Evolutionary conservation across 2,329 filamentous ascomycete species (phyloP).

Genomic region (Cladophialophora yegresii): DNA sequence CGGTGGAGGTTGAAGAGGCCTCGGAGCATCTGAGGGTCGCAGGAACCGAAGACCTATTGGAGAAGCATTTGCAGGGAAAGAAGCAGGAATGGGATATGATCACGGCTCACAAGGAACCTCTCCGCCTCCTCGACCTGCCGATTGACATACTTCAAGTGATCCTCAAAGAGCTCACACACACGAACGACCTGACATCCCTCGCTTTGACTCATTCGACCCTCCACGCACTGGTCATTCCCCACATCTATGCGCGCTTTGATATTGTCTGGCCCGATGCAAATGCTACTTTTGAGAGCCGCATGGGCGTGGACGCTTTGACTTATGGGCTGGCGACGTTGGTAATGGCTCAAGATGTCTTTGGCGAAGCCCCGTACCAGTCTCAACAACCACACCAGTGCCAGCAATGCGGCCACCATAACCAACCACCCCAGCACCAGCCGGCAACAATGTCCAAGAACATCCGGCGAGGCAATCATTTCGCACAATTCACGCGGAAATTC

Average conservation of each 20-base stretch:
- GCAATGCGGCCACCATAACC: conserved; percentile 41
- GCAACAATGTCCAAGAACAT: conserved; percentile 30
- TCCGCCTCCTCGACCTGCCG: conserved; percentile 72
- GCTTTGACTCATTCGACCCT: conserved; percentile 77
- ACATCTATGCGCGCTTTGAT: conserved; percentile 82
- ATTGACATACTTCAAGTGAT: conserved; percentile 77
- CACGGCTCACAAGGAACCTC: conserved; percentile 54
- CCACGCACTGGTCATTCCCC: conserved; percentile 71
- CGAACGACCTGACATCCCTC: conserved; percentile 77
- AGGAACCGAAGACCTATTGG: conserved; percentile 23
- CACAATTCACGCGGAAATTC: conserved; percentile 77
- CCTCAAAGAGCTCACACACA: conserved; percentile 77
- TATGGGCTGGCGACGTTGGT: conserved; percentile 79
- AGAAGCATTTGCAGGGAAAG: conserved; percentile 34
- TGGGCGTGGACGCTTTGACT: conserved; percentile 77
- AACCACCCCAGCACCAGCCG: conserved; percentile 35
- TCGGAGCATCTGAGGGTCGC: conserved; percentile 13
- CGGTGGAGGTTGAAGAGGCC: conserved; percentile 17
- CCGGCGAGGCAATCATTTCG: conserved; percentile 71
- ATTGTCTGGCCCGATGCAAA: conserved; percentile 82
- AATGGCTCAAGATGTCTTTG: conserved; percentile 67
- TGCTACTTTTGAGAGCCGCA: conserved; percentile 63
- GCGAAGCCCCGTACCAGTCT: conserved; percentile 49
- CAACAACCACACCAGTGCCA: conserved; percentile 25
- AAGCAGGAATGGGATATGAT: conserved; percentile 35